phyloP scores from a whole-genome alignment of 495 filamentous ascomycete genomes.

The Xylaria nigripes region DNA sequence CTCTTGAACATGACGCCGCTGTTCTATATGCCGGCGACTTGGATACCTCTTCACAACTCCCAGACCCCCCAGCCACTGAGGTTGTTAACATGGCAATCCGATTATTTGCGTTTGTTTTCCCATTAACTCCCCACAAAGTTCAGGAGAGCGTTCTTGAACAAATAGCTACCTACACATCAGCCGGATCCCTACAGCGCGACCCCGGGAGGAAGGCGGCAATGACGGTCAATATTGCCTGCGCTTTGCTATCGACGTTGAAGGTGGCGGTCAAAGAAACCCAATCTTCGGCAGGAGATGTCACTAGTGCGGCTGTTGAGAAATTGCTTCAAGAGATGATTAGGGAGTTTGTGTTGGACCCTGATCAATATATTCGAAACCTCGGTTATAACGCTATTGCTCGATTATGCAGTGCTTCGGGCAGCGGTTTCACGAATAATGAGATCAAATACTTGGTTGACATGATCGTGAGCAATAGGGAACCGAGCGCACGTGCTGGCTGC shows the following conservation, averaged over 20 bases:
- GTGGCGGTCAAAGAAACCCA: conserved; percentile 73
- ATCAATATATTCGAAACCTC: conserved; percentile 76
- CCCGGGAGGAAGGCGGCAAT: conserved; percentile 83
- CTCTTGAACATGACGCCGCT: conserved; percentile 84
- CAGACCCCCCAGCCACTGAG: conserved; percentile 83
- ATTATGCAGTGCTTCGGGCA: conserved; percentile 82
- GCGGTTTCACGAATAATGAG: conserved; percentile 76
- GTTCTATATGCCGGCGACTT: conserved; percentile 59
- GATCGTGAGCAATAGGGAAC: conserved; percentile 87
- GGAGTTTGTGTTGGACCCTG: conserved; percentile 68
- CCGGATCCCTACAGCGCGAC: conserved; percentile 71
- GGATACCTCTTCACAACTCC: conserved; percentile 37
- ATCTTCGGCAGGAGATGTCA: conserved; percentile 65
- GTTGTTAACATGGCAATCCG: conserved; percentile 90
- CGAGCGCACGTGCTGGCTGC: conserved; percentile 85
- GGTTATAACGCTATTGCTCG: conserved; percentile 83
- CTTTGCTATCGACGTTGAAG: conserved; percentile 70
- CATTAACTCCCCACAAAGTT: conserved; percentile 78
- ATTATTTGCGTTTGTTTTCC: conserved; percentile 82
- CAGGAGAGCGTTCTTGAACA: conserved; percentile 95
- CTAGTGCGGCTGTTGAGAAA: conserved; percentile 70
- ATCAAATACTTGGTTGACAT: conserved; percentile 89
- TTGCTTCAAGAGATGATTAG: conserved; percentile 78
- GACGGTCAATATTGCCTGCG: conserved; percentile 79
- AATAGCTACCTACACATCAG: conserved; percentile 74